A percentile compares a stretch with the other conserved stretches of the same genome.
Evolutionary conservation across 2,329 filamentous ascomycete species (phyloP).

Genomic region (Phaeophleospora eucalypticola): DNA sequence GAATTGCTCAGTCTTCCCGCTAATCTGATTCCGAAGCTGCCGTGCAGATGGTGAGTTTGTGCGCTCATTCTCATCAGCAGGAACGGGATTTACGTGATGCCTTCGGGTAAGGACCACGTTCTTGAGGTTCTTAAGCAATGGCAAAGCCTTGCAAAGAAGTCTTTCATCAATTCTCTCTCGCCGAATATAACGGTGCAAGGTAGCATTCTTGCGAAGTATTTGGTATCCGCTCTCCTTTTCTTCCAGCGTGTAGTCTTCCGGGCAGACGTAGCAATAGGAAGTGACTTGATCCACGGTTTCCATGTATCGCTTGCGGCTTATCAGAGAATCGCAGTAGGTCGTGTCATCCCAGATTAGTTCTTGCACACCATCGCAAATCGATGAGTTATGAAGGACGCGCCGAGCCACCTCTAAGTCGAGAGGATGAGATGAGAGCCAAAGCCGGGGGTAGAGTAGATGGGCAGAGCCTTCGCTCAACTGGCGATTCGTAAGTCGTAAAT

Average conservation of each 20-base stretch:
- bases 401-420: neutral
- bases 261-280: neutral
- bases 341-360: slow-evolving; percentile 4
- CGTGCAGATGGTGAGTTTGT: no score
- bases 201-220: neutral
- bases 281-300: neutral
- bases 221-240: neutral
- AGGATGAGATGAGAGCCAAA: no score
- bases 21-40: no score
- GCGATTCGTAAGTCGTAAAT: no score
- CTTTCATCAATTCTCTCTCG: neutral
- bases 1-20: no score
- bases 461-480: no score
- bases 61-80: no score
- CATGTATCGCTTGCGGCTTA: neutral
- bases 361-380: neutral
- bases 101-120: no score
- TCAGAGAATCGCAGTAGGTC: slow-evolving; percentile 1
- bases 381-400: neutral
- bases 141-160: no score
- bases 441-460: no score
- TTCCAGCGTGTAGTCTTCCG: neutral
- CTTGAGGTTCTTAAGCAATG: no score
- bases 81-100: no score
- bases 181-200: neutral